Percentiles rank a stretch among this genome's conserved stretches.
phyloP scores from a whole-genome alignment of 441 rosid genomes.

The Croton setiger region DNA sequence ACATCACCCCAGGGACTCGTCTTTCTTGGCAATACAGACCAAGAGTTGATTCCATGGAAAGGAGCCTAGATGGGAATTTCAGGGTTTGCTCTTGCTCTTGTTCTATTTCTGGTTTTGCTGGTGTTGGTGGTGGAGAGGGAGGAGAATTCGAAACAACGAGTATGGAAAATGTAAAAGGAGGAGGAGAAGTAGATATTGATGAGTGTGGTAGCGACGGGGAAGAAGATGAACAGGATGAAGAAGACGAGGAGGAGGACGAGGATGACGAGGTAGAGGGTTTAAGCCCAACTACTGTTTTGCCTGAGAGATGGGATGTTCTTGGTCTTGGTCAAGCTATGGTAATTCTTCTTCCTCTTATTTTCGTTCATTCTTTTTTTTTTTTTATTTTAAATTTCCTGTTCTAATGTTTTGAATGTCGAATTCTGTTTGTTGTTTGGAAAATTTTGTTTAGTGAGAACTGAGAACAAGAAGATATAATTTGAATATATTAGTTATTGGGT shows the following conservation, averaged over 20 bases:
- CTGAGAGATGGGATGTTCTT: conserved; percentile 87
- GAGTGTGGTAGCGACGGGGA: conserved; percentile 32
- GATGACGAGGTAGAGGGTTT: conserved; percentile 28
- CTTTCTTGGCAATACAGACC: conserved; percentile 23
- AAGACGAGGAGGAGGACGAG: conserved; percentile 46
- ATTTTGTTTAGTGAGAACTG: background rate
- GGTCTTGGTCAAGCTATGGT: conserved; percentile 99
- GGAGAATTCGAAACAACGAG: conserved; percentile 16
- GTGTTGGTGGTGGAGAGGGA: conserved; percentile 13
- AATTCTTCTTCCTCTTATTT: conserved; percentile 1
- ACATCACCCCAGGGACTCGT: conserved; percentile 14
- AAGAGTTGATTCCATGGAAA: conserved; percentile 35
- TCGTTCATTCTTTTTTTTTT: background rate
- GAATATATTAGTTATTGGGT: background rate
- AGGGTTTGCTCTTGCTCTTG: conserved; percentile 28
- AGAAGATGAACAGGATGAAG: conserved; percentile 24
- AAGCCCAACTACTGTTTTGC: conserved; percentile 37
- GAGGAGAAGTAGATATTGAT: conserved; percentile 15
- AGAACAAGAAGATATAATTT: background rate
- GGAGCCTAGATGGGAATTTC: conserved; percentile 22
- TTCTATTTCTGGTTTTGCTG: conserved; percentile 3
- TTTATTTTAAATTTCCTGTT: background rate
- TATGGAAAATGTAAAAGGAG: background rate
- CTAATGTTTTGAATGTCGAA: background rate
- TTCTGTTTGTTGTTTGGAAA: background rate